phyloP scores from a whole-genome alignment of 2,329 filamentous ascomycete species.

The Westerdykella sp. region DNA sequence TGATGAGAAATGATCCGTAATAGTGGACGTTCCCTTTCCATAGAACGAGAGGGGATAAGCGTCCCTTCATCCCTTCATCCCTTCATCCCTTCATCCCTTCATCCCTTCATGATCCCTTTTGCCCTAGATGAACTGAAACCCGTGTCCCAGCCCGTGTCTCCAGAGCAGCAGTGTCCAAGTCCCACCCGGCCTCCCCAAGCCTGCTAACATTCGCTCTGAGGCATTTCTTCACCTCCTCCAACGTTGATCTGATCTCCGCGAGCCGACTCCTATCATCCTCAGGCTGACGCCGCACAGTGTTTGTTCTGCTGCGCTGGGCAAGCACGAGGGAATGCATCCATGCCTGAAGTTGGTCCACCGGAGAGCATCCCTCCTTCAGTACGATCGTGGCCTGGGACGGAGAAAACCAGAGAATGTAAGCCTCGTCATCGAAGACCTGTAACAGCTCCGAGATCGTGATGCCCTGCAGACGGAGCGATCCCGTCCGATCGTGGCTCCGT shows the following conservation, averaged over 20 bases:
- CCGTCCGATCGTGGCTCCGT: constrained; percentile 17
- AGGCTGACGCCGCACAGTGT: constrained; percentile 6
- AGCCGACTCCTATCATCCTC: constrained; percentile 29
- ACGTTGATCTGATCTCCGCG: constrained; percentile 36
- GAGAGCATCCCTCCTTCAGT: constrained; percentile 53
- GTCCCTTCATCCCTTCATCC: too few relatives aligned
- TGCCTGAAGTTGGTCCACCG: constrained; percentile 51
- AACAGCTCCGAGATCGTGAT: constrained; percentile 46
- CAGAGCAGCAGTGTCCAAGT: constrained; percentile 56
- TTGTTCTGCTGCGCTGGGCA: constrained; percentile 22
- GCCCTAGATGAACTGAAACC: constrained; percentile 4
- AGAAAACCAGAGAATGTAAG: constrained; percentile 58
- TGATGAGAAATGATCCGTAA: too few relatives aligned
- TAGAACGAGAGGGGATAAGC: too few relatives aligned
- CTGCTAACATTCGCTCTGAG: constrained; percentile 43
- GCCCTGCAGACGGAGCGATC: constrained; percentile 18
- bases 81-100: too few relatives aligned
- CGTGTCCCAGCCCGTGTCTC: constrained; percentile 56
- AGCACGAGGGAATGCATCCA: constrained; percentile 57
- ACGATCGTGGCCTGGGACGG: constrained; percentile 51
- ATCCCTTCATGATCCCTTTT: too few relatives aligned
- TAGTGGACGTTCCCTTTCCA: too few relatives aligned
- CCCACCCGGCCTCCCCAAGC: constrained; percentile 55
- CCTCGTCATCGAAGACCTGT: constrained; percentile 45
- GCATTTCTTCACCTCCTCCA: constrained; percentile 35